phyloP scores from a whole-genome alignment of 106 monocot genomes.

The Dioscorea dumetorum region DNA sequence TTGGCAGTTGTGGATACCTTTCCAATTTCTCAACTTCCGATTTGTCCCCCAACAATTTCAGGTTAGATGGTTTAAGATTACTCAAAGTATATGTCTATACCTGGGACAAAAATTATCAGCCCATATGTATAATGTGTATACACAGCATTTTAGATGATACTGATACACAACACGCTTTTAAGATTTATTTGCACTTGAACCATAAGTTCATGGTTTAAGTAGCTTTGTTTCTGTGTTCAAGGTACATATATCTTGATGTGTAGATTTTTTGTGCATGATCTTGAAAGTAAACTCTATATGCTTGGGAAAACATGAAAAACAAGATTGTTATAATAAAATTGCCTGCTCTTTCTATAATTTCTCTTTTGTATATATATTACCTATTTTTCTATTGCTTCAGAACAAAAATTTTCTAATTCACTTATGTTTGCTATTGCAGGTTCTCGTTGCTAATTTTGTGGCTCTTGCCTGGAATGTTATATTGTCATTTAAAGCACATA shows the following conservation, averaged over 20 bases:
- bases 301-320: too few species aligned
- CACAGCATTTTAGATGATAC: background rate
- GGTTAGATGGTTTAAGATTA: conserved; percentile 5
- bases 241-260: too few species aligned
- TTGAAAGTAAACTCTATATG: too few species aligned
- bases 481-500: conserved; percentile 11
- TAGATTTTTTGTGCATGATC: too few species aligned
- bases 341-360: background rate
- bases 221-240: too few species aligned
- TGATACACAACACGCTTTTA: background rate
- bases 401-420: background rate
- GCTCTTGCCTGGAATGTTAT: conserved; percentile 6
- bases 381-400: background rate
- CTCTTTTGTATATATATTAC: background rate
- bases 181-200: background rate
- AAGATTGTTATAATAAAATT: too few species aligned
- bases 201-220: too few species aligned
- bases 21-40: conserved; percentile 45
- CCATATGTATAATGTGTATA: background rate
- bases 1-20: conserved; percentile 53
- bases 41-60: conserved; percentile 46
- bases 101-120: background rate
- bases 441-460: conserved; percentile 2
- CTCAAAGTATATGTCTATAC: background rate
- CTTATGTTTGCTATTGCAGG: conserved; percentile 2